Percentiles rank a stretch among this genome's conserved stretches.
These are phyloP conservation scores for Paramecium pentaurelia DNA, from an alignment of 73 alveolate genomes.

Conservation along the genomic window DNA sequence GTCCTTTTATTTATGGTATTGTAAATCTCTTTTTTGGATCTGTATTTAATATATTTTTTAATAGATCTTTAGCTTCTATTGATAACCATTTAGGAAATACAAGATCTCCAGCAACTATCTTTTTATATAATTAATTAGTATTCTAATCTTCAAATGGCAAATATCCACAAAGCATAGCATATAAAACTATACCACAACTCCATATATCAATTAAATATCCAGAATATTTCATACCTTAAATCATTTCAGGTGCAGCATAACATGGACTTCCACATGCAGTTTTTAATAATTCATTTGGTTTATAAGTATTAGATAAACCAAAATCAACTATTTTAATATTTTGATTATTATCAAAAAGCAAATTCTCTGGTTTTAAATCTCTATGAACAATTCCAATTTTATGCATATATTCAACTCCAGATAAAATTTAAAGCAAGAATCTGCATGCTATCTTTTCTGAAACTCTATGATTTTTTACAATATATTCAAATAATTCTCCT, in stretches of 20 bases:
- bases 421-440: conserved; percentile 73
- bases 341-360: conserved; percentile 85
- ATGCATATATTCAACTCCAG: conserved; percentile 86
- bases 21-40: conserved; percentile 87
- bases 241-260: conserved; percentile 99
- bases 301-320: conserved; percentile 55
- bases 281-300: conserved; percentile 60
- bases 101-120: conserved; percentile 70
- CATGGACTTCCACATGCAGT: conserved; percentile 99
- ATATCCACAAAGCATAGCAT: conserved; percentile 96
- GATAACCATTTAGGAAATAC: conserved; percentile 65
- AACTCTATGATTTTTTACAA: conserved; percentile 64
- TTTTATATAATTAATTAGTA: conserved; percentile 80
- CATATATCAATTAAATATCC: conserved; percentile 95
- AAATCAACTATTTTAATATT: conserved; percentile 72
- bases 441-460: conserved; percentile 80
- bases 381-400: conserved; percentile 82
- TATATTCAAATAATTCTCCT: conserved; percentile 68
- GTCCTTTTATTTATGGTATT: conserved; percentile 84
- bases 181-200: conserved; percentile 96
- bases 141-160: conserved; percentile 96
- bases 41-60: conserved; percentile 81
- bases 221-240: conserved; percentile 86
- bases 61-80: conserved; percentile 71
- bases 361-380: conserved; percentile 97